Evolutionary conservation across 371 early-diverging fungal species (phyloP).

Genomic region (Blakeslea trispora): DNA sequence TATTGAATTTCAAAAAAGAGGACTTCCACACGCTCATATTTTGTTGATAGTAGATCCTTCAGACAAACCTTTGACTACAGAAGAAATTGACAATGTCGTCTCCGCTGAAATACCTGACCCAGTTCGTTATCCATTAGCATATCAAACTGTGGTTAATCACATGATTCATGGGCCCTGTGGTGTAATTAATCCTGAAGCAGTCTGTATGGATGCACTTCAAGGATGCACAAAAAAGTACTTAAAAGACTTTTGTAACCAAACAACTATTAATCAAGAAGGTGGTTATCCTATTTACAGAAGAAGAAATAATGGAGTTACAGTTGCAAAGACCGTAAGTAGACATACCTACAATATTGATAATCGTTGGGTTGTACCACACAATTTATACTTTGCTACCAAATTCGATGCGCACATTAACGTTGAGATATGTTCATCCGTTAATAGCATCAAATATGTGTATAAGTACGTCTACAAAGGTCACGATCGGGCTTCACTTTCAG

Average conservation of each 20-base stretch:
- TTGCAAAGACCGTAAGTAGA: too few relatives aligned
- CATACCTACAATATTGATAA: slow-evolving; percentile 18
- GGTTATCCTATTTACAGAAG: slow-evolving; percentile 3
- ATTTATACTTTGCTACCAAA: slow-evolving; percentile 24
- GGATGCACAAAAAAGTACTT: slow-evolving; percentile 33
- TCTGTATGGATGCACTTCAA: slow-evolving; percentile 31
- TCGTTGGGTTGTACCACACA: slow-evolving; percentile 29
- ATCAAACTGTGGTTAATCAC: slow-evolving; percentile 24
- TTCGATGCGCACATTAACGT: slow-evolving; percentile 41
- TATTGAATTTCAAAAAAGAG: slow-evolving; percentile 36
- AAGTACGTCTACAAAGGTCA: slow-evolving; percentile 39
- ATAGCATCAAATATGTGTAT: slow-evolving; percentile 18
- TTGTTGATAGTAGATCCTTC: not conserved
- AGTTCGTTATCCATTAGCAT: slow-evolving; percentile 24
- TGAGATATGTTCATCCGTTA: slow-evolving; percentile 27
- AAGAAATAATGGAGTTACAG: not conserved
- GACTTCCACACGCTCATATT: slow-evolving; percentile 19
- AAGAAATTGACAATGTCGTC: not conserved
- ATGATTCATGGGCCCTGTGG: slow-evolving; percentile 50
- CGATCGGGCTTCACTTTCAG: slow-evolving; percentile 3
- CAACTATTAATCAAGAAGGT: slow-evolving; percentile 3
- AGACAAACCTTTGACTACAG: not conserved
- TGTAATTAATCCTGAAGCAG: slow-evolving; percentile 8
- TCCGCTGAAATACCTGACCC: slow-evolving; percentile 4
- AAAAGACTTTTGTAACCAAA: slow-evolving; percentile 13